Conservation (phyloP, 179 eudicot species). For the Beta macrorhiza region DNA sequence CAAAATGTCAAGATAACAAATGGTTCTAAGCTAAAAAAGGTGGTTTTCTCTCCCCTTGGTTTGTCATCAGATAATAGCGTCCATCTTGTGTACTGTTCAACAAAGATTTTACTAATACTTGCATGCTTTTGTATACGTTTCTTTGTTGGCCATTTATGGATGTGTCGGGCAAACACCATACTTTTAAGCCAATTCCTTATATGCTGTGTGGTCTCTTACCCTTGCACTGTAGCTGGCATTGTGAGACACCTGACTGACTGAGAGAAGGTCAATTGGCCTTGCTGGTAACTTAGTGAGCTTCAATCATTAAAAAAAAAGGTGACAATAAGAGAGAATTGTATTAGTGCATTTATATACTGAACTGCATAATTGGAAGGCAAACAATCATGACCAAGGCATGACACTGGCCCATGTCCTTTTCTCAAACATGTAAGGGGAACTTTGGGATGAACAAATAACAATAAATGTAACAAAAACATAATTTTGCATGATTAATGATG, state of each 20-base stretch:
- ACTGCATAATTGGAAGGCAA: background rate
- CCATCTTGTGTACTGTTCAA: background rate
- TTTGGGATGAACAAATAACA: background rate
- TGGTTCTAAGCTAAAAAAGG: conserved; percentile 64
- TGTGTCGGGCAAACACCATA: background rate
- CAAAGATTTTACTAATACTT: background rate
- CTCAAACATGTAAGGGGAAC: background rate
- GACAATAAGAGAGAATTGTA: background rate
- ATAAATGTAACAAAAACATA: background rate
- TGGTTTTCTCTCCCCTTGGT: conserved; percentile 8
- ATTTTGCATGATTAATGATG: background rate
- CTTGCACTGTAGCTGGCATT: background rate
- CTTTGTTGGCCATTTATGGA: background rate
- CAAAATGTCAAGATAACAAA: conserved; percentile 58
- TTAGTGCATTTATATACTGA: background rate
- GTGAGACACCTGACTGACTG: background rate
- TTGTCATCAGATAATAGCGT: background rate
- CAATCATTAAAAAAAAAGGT: background rate
- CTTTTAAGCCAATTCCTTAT: background rate
- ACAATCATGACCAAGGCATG: background rate
- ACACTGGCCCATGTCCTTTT: background rate
- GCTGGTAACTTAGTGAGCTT: background rate
- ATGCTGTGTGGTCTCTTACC: background rate
- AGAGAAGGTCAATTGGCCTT: background rate
- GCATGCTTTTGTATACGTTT: background rate